Evolutionary conservation across 2,329 filamentous ascomycete species (phyloP).

Genomic region (Nothopassalora personata): DNA sequence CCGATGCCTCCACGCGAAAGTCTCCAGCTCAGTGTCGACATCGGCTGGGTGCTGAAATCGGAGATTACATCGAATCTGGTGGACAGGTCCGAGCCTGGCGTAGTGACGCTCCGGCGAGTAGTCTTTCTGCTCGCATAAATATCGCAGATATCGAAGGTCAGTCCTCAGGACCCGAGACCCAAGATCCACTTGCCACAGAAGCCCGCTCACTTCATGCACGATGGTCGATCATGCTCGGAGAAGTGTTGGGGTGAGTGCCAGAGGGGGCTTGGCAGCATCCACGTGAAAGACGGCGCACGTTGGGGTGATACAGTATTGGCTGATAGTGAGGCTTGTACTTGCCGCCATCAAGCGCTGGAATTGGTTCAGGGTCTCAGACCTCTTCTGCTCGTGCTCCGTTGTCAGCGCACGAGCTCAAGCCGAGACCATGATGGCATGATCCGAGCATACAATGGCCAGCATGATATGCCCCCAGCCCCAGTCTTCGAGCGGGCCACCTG

Average conservation of each 20-base stretch:
- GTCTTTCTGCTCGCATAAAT: neutral
- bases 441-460: too few species aligned
- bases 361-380: neutral
- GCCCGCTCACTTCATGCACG: neutral
- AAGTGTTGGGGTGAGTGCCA: neutral
- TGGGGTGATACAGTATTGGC: neutral
- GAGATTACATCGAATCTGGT: neutral
- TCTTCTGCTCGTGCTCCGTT: neutral
- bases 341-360: neutral
- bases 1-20: slow-evolving; percentile 3
- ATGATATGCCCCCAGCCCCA: too few species aligned
- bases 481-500: too few species aligned
- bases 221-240: neutral
- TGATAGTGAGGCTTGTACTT: neutral
- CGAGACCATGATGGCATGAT: neutral
- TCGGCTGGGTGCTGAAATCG: neutral
- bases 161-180: neutral
- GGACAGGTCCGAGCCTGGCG: neutral
- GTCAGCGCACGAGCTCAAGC: neutral
- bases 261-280: neutral
- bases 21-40: slow-evolving; percentile 2
- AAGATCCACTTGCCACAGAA: neutral
- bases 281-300: neutral
- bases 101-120: too few species aligned
- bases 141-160: neutral